A percentile compares a stretch with the other conserved stretches of the same genome.
phyloP scores from a whole-genome alignment of 2,329 filamentous ascomycete species.

The Fusarium nematophilum region DNA sequence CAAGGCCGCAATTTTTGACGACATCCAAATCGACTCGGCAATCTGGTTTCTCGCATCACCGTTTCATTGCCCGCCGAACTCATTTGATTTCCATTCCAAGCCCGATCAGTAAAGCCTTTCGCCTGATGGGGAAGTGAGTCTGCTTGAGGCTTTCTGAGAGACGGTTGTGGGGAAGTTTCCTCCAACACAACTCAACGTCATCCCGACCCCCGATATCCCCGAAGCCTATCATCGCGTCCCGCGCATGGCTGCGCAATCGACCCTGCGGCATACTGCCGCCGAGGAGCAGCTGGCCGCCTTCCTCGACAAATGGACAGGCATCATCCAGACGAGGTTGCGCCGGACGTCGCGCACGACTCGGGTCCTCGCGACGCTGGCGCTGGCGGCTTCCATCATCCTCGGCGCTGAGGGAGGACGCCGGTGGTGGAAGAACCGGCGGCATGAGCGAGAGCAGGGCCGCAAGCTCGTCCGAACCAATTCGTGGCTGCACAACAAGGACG shows the following conservation, averaged over 20 bases:
- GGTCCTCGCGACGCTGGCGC: constrained; percentile 79
- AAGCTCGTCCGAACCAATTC: constrained; percentile 91
- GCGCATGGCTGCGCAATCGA: constrained; percentile 88
- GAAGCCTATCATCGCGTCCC: background rate
- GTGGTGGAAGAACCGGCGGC: constrained; percentile 78
- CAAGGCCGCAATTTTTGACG: constrained; percentile 12
- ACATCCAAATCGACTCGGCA: constrained; percentile 12
- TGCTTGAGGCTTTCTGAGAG: constrained; percentile 32
- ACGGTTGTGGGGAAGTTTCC: constrained; percentile 41
- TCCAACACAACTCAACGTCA: constrained; percentile 28
- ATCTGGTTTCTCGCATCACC: constrained; percentile 1
- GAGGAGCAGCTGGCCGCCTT: constrained; percentile 76
- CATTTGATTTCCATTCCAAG: constrained; percentile 4
- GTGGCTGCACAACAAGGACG: constrained; percentile 92
- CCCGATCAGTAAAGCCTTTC: constrained; percentile 1
- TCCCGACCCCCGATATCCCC: constrained; percentile 12
- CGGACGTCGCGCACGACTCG: constrained; percentile 77
- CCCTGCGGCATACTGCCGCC: constrained; percentile 73
- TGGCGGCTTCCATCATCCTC: constrained; percentile 82
- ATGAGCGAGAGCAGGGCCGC: constrained; percentile 84
- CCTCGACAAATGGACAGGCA: constrained; percentile 67
- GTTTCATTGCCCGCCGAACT: constrained; percentile 7
- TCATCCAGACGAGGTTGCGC: constrained; percentile 66
- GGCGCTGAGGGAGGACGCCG: constrained; percentile 81
- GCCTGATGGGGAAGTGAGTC: constrained; percentile 36